Base-by-base conservation (phyloP, 2,329 filamentous ascomycete species). In the Exophiala bonariae region DNA sequence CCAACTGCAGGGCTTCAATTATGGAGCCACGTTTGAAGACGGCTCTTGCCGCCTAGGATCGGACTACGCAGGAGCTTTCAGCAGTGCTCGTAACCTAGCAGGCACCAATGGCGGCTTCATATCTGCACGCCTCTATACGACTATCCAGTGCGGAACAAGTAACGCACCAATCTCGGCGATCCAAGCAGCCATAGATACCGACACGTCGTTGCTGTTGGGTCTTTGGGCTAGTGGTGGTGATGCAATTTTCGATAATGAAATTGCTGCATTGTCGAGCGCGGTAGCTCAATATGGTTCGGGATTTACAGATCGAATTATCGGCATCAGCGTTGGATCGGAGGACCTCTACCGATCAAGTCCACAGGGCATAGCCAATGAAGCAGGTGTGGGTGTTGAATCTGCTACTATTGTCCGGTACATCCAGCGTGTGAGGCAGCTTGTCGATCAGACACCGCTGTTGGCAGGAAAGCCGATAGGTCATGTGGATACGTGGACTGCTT, bases 161-260 rank as follows among this genome's bases (percentile, higher is more conserved):
- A 83, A 77, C 68, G 75, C 76, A 23, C 76, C 81, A 59, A 89
- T 86, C 61, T 73, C 78, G 32, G 87, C 86, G 55, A 88, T 96
- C 54, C 85, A 85, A 37, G 90, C 90, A 36, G 90, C 89, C 60
- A 89, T 95, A 67, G 79, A 78, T 58, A 87, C 88, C 61, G 79
- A 89, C 59, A 95, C 88, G 2, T 77, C 78, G 34, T 78, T 96
- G 19, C 79, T 96, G 7, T 80, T 95, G 11, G 89, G 89, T 57
- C 73, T 96, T 40, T 96, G 90, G 90, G 81, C 82, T 9, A 91
- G 87, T 0, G 86, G 76, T 37, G 84, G 83, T 40, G 71, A 79
- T 44, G 73, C 68, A 3, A 66, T 64, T 18, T 83, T 95, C 66
- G 70, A 77, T 64, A 86, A 88, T 64, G 89, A 95, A 71, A 71